Base-by-base conservation (phyloP, 2,329 filamentous ascomycete genomes). In the Falciphora oryzae region DNA sequence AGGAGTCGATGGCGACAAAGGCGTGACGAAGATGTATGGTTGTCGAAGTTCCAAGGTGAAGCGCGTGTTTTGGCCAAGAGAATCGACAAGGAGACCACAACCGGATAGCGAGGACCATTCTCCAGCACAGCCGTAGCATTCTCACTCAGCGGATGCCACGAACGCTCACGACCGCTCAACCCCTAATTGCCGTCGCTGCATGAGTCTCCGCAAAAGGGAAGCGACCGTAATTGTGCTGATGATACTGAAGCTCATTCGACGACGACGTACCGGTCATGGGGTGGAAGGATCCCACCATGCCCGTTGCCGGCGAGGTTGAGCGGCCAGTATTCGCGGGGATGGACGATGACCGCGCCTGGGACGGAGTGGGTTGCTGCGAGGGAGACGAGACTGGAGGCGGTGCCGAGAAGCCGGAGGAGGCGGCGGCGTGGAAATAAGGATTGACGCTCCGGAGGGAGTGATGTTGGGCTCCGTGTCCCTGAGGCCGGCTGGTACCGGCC, bases 121-220 rank as follows among this genome's bases (percentile, higher is more conserved):
- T 53, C 22, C 44, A 25, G 44, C 44, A 50, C 16, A 25, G 10
- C n/a, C n/a, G 10, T 25, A 14, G n/a, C 18, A 2, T 53, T 53
- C 22, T n/a, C 6, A 25, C 7, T 22, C 44, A 2, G 22, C 44
- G 22, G 44, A n/a, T 10, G n/a, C 8, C 44, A 11, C 22, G 8
- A 14, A n/a, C 11, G 50, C 44, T 62, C 50, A 29, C 16, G 31
- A 22, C 29, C 28, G 38, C 64, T 74, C 68, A 78, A 65, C 77
- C 74, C 69, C 75, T 74, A 68, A 78, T 85, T 59, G 82, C 81
- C 73, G 81, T 80, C 63, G 80, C 75, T 65, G 79, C 71, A 74
- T 83, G 79, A 73, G 80, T 71, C 65, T 84, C 81, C 65, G 79
- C 79, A 61, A 79, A 80, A 35, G 80, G 80, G 67, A 83, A 83